Evolutionary conservation across 768 basidiomycete genomes (phyloP).

Genomic region (Lyophyllum decastes): DNA sequence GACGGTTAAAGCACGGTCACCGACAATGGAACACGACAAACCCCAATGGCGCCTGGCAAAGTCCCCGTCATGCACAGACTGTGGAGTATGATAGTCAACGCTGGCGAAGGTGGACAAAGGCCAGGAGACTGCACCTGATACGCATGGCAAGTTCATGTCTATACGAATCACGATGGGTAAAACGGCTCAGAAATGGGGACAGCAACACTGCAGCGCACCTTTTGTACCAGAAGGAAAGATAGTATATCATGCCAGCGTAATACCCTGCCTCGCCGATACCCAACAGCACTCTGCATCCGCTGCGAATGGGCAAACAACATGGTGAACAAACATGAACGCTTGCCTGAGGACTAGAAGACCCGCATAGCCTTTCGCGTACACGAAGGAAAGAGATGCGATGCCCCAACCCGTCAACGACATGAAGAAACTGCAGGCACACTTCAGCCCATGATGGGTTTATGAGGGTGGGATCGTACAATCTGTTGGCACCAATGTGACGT

Average conservation of each 20-base stretch:
- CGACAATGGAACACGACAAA: constrained; percentile 16
- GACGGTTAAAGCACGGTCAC: neutral
- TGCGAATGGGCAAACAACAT: neutral
- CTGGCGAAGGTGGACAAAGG: neutral
- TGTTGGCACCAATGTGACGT: constrained; percentile 56
- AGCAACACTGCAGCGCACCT: constrained; percentile 21
- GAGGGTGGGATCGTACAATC: constrained; percentile 43
- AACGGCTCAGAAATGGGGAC: neutral
- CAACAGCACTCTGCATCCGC: constrained; percentile 42
- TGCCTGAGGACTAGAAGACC: constrained; percentile 50
- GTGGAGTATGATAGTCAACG: neutral
- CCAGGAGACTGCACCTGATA: constrained; percentile 37
- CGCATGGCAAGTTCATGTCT: constrained; percentile 53
- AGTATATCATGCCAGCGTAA: constrained; percentile 64
- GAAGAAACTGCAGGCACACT: constrained; percentile 50
- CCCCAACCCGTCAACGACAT: constrained; percentile 56
- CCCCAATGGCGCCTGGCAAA: constrained; percentile 56
- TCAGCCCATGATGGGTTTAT: no score
- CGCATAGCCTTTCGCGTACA: constrained; percentile 56
- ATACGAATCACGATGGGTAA: no score
- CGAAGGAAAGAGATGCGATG: constrained; percentile 49
- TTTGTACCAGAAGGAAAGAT: constrained; percentile 60
- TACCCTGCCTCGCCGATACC: constrained; percentile 65
- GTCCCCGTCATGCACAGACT: constrained; percentile 63
- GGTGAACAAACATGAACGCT: neutral